phyloP scores from a whole-genome alignment of 768 basidiomycete genomes.

The Auricularia heimuer region DNA sequence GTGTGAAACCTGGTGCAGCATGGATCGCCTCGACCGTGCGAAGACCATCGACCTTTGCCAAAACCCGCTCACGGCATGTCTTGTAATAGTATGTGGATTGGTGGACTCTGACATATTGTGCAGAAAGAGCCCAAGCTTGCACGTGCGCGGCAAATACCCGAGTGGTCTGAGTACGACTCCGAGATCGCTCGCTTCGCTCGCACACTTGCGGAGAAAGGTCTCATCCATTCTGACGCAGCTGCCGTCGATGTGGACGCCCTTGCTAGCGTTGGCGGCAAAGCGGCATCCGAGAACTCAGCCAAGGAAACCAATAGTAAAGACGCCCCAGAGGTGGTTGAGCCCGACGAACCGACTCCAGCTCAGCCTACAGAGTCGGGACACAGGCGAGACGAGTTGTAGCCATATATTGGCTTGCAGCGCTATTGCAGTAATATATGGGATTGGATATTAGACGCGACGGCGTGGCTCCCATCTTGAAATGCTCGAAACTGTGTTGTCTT shows the following conservation, averaged over 20 bases:
- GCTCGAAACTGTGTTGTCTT: too few species aligned
- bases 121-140: constrained; percentile 96
- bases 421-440: neutral
- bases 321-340: neutral
- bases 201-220: constrained; percentile 57
- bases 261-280: constrained; percentile 29
- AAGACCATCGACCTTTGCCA: constrained; percentile 95
- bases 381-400: neutral
- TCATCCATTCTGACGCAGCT: constrained; percentile 56
- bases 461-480: too few species aligned
- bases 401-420: neutral
- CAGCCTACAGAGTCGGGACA: neutral
- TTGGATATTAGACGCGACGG: neutral
- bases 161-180: constrained; percentile 91
- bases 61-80: constrained; percentile 71
- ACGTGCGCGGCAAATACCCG: constrained; percentile 89
- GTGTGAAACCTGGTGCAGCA: constrained; percentile 99
- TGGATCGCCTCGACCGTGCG: constrained; percentile 66
- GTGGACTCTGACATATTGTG: constrained; percentile 2
- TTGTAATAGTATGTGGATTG: neutral
- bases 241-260: constrained; percentile 61
- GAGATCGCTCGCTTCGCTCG: constrained; percentile 82
- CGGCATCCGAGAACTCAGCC: neutral
- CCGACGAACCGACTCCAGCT: neutral
- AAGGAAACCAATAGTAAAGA: neutral